Base-by-base conservation (phyloP, 495 filamentous ascomycete genomes). In the Talaromyces adpressus region DNA sequence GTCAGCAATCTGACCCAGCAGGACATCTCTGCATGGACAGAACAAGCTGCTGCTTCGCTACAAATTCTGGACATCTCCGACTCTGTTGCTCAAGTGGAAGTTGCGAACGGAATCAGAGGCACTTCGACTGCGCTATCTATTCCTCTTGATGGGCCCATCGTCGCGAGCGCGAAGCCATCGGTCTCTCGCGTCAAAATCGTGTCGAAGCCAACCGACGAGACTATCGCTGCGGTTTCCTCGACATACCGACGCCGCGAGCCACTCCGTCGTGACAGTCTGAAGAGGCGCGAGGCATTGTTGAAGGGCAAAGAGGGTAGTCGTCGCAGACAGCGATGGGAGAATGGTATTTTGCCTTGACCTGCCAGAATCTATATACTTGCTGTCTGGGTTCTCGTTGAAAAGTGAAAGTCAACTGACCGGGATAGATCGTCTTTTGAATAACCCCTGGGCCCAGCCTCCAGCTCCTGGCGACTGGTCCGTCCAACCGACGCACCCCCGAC, bases 271-370 rank as follows among this genome's bases (percentile, higher is more conserved):
- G 88, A 88, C 64, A 86, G 85, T 66, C 60, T 85, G 64, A 87
- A 85, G 70, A 75, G 85, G 18, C 84, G 93, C 27, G 93, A 97
- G 69, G 87, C 87, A 9, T 67, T 95, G 58, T 77, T 92, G n/a
- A 93, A 91, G 75, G 94, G 93, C 57, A 96, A 92, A 66, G 91
- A 96, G 69, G 94, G 94, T n/a, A 92, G 85, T 64, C 83, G 93
- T 51, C 85, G 92, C 62, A 82, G 94, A 54, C 89, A 91, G 69
- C 82, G 93, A 47, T 97, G 92, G 92, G 94, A 98, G 78, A 98
- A 98, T 73, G 92, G 92, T 96, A 83, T 67, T 79, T 59, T 1
- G 6, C 72, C 52, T 53, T 61, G 20, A 32, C 16, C 62, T 16
- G 36, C 53, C 25, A 29, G 39, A 49, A 20, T 20, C 11, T 8